These are phyloP conservation scores for Elsinoe batatas DNA, from an alignment of 2,329 filamentous ascomycete genomes.

Conservation along the genomic window DNA sequence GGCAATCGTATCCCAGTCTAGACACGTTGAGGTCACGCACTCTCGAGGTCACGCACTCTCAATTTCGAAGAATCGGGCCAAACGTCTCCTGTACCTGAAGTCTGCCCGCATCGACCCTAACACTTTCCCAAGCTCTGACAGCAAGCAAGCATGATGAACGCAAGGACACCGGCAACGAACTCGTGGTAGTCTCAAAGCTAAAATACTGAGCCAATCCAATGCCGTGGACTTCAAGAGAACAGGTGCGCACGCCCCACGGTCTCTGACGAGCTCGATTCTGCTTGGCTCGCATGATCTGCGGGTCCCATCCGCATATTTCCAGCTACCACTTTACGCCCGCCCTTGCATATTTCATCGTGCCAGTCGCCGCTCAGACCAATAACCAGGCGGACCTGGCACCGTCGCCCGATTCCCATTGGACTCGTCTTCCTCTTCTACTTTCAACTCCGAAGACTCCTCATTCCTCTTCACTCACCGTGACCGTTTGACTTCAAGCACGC, in stretches of 20 bases:
- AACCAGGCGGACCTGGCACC: background rate
- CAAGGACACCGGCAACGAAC: background rate
- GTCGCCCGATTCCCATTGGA: background rate
- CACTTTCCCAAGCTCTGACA: background rate
- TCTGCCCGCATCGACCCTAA: background rate
- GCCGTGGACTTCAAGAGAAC: background rate
- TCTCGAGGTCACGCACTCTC: background rate
- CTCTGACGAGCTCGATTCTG: conserved; percentile 8
- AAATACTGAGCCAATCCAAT: background rate
- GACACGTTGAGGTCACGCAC: background rate
- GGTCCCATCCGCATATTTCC: background rate
- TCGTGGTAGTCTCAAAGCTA: background rate
- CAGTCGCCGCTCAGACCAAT: background rate
- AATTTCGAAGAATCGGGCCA: too few species aligned
- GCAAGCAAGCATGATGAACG: background rate
- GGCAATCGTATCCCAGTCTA: background rate
- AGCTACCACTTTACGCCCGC: conserved; percentile 8
- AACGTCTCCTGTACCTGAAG: background rate
- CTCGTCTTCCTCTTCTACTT: background rate
- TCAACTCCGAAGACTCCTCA: background rate
- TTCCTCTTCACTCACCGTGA: background rate
- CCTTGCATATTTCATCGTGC: conserved; percentile 6
- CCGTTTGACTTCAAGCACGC: conserved; percentile 6
- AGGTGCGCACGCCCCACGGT: conserved; percentile 1
- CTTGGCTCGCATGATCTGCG: conserved; percentile 9